These are phyloP conservation scores for Colletotrichum gloeosporioides DNA, from an alignment of 2,329 filamentous ascomycete species.

Conservation along the genomic window DNA sequence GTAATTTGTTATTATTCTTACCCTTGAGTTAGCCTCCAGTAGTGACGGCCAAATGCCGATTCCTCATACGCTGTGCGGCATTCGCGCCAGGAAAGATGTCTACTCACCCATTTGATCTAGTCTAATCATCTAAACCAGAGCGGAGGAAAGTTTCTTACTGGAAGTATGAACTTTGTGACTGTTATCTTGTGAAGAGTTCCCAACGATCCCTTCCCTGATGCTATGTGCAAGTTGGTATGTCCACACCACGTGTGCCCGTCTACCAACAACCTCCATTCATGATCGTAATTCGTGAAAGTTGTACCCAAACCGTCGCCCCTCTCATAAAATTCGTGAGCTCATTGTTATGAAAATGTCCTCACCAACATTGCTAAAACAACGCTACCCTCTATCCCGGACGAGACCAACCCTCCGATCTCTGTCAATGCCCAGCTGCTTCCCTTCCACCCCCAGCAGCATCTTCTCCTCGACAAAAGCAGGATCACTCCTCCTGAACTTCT, in stretches of 20 bases:
- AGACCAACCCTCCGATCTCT: conserved; percentile 27
- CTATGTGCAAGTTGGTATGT: background rate
- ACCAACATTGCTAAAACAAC: background rate
- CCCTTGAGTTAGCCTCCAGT: background rate
- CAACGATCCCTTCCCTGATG: background rate
- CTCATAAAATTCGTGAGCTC: background rate
- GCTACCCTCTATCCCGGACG: background rate
- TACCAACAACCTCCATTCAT: background rate
- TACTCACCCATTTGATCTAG: background rate
- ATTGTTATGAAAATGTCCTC: background rate
- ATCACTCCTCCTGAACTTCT: conserved; percentile 46
- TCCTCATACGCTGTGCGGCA: background rate
- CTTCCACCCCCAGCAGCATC: conserved; percentile 36
- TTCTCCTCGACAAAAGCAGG: conserved; percentile 44
- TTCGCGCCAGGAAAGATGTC: background rate
- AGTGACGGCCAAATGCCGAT: background rate
- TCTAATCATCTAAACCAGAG: background rate
- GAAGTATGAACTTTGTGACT: background rate
- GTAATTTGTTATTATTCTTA: background rate
- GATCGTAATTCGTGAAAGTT: background rate
- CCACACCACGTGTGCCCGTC: background rate
- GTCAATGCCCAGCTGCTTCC: conserved; percentile 39
- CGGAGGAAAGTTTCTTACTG: background rate
- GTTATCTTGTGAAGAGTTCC: background rate
- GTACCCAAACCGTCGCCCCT: background rate